Evolutionary conservation across 2,329 filamentous ascomycete species (phyloP).

Genomic region (Bipolaris cookei): DNA sequence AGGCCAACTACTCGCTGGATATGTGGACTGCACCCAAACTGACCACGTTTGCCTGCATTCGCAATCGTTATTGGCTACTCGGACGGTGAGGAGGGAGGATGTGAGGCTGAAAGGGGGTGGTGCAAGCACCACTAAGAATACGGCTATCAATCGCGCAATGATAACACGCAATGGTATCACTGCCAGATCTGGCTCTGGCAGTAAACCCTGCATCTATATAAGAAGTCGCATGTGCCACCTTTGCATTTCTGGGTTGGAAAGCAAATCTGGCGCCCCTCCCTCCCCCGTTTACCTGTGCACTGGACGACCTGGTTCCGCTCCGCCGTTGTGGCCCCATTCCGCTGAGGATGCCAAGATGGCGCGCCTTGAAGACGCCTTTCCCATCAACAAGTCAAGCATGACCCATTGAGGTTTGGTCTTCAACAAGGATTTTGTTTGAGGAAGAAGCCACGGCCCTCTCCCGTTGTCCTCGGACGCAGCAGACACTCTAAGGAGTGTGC

Average conservation of each 20-base stretch:
- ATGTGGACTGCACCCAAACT: conserved; percentile 16
- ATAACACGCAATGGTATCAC: conserved; percentile 46
- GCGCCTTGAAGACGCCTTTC: background rate
- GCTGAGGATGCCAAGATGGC: conserved; percentile 18
- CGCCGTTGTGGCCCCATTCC: conserved; percentile 11
- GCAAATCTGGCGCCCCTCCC: background rate
- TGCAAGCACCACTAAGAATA: conserved; percentile 36
- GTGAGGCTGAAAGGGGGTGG: conserved; percentile 15
- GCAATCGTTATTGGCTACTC: conserved; percentile 34
- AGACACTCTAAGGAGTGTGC: background rate
- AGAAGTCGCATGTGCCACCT: conserved; percentile 6
- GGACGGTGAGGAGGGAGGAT: conserved; percentile 13
- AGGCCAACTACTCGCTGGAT: conserved; percentile 19
- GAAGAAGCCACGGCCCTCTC: background rate
- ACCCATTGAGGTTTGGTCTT: background rate
- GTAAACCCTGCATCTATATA: conserved; percentile 24
- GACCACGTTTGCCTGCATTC: background rate
- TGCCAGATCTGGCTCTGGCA: conserved; percentile 13
- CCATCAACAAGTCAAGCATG: background rate
- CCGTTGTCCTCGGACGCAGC: background rate
- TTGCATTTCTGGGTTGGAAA: background rate
- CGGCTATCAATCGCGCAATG: conserved; percentile 48
- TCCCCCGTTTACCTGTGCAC: background rate
- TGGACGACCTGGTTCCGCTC: conserved; percentile 12
- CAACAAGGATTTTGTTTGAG: background rate